Conservation (phyloP, 1,284 basidiomycete species). For the Cryptococcus sp. region DNA sequence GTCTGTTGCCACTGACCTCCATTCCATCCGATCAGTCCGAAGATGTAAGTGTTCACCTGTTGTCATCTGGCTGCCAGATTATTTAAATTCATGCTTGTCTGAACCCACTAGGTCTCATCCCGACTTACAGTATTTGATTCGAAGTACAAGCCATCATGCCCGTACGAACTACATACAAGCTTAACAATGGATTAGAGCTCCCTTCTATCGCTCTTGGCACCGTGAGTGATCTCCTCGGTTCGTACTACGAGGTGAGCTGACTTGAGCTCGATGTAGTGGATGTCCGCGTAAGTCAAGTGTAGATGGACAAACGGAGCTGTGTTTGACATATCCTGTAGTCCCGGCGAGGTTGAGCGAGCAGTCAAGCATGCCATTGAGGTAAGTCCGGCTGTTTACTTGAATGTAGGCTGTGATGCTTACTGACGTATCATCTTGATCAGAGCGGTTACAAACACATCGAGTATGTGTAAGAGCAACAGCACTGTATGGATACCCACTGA, state of each 20-base stretch:
- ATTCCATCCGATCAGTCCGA: too few relatives aligned
- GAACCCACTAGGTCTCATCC: too few relatives aligned
- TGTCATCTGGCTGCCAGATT: too few relatives aligned
- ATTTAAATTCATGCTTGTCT: too few relatives aligned
- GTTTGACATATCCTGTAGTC: constrained; percentile 5
- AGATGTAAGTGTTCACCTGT: too few relatives aligned
- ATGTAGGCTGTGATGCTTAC: too few relatives aligned
- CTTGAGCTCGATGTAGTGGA: background rate
- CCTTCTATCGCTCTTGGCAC: constrained; percentile 50
- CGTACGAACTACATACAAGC: constrained; percentile 4
- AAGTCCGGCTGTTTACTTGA: too few relatives aligned
- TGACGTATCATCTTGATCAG: constrained; percentile 1
- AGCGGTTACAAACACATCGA: constrained; percentile 57
- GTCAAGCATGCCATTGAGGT: constrained; percentile 48
- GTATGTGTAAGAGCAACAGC: background rate
- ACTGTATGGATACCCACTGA: constrained; percentile 51
- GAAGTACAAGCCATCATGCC: constrained; percentile 5
- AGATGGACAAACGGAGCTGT: background rate
- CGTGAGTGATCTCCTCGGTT: constrained; percentile 29
- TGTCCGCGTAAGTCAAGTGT: background rate
- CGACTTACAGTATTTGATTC: background rate
- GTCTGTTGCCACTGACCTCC: too few relatives aligned
- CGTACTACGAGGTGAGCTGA: background rate
- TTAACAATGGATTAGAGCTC: constrained; percentile 28
- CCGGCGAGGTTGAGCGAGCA: constrained; percentile 8